phyloP scores from a whole-genome alignment of 2,329 filamentous ascomycete species.

The Annulohypoxylon truncatum region DNA sequence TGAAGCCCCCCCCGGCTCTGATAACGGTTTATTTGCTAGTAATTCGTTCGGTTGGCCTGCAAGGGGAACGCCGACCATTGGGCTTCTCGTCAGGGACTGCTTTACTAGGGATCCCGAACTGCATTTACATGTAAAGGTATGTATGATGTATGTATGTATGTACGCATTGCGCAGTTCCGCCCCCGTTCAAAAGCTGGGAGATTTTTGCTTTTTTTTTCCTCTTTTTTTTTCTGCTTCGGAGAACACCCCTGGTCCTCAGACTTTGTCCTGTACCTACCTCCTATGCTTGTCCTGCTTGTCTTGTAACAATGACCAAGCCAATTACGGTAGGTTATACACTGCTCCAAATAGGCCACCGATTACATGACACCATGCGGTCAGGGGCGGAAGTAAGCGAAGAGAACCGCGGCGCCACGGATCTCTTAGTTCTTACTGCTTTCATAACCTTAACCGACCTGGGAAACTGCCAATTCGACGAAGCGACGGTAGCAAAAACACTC shows the following conservation, averaged over 20 bases:
- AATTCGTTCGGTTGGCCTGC: conserved; percentile 24
- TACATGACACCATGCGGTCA: conserved; percentile 33
- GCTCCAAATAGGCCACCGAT: conserved; percentile 23
- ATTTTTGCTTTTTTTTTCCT: neutral
- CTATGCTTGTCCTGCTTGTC: conserved; percentile 39
- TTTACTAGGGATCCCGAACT: conserved; percentile 38
- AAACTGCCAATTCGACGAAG: conserved; percentile 38
- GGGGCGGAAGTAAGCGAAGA: conserved; percentile 44
- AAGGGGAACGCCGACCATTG: conserved; percentile 35
- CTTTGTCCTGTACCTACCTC: too few species aligned
- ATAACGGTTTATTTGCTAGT: conserved; percentile 4
- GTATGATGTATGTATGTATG: too few species aligned
- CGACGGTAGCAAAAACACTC: neutral
- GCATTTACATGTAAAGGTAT: conserved; percentile 23
- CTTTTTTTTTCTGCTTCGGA: neutral
- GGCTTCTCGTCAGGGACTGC: conserved; percentile 22
- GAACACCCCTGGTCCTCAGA: conserved; percentile 21
- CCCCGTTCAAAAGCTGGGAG: conserved; percentile 19
- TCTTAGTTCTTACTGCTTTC: conserved; percentile 3
- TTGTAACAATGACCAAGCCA: conserved; percentile 26
- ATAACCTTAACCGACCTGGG: conserved; percentile 26
- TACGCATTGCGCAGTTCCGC: conserved; percentile 20
- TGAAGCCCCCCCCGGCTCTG: conserved; percentile 19
- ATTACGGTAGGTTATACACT: conserved; percentile 22
- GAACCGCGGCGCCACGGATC: conserved; percentile 33